Percentiles rank a stretch among this genome's conserved stretches.
Conservation (phyloP, 2,329 filamentous ascomycete genomes). For the Furcasterigmium furcatum region DNA sequence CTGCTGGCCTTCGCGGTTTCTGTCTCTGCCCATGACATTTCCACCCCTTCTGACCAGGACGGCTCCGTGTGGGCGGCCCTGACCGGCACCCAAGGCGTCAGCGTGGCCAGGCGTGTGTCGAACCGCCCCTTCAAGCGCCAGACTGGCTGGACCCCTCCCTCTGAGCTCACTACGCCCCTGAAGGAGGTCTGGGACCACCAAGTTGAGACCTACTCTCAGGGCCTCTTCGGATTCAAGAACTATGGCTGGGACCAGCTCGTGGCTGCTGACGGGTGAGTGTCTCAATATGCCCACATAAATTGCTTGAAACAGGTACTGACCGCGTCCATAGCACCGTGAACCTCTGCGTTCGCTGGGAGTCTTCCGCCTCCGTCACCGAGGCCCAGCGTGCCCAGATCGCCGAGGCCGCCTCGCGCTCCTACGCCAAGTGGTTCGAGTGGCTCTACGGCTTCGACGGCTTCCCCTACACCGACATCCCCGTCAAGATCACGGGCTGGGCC, state of each 20-base stretch:
- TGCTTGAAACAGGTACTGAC: not conserved
- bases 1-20: conserved; percentile 18
- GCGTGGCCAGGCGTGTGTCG: conserved; percentile 2
- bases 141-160: conserved; percentile 23
- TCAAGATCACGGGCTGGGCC: conserved; percentile 39
- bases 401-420: conserved; percentile 25
- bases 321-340: conserved; percentile 18
- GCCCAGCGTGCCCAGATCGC: conserved; percentile 33
- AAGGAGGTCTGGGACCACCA: conserved; percentile 27
- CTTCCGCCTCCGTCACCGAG: conserved; percentile 26
- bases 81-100: conserved; percentile 7
- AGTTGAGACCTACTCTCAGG: conserved; percentile 18
- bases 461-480: conserved; percentile 32
- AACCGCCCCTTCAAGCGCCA: conserved; percentile 23
- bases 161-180: conserved; percentile 17
- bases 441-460: conserved; percentile 40
- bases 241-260: conserved; percentile 27
- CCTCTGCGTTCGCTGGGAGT: conserved; percentile 42
- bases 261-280: conserved; percentile 11
- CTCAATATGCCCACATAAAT: not conserved
- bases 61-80: conserved; percentile 20
- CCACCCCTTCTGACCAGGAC: conserved; percentile 20
- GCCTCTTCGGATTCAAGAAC: conserved; percentile 19
- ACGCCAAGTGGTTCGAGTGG: conserved; percentile 37
- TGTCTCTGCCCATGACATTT: conserved; percentile 15